Percentiles rank a stretch among this genome's conserved stretches.
Evolutionary conservation across 768 basidiomycete genomes (phyloP).

Genomic region (Dentipellis fragilis): DNA sequence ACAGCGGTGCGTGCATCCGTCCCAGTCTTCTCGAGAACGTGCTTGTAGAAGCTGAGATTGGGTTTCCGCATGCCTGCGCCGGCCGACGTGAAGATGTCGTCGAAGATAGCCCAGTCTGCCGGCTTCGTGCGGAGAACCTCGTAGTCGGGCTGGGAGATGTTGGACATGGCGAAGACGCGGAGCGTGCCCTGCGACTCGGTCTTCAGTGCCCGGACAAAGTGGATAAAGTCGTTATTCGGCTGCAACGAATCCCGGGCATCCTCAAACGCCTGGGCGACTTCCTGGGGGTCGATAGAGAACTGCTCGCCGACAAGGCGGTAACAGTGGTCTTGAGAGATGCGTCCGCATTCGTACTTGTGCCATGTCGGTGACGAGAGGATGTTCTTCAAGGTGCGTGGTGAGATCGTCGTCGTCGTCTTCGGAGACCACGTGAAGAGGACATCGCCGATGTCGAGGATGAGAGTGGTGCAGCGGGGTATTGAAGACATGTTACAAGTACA

Average conservation of each 20-base stretch:
- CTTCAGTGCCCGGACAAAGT: constrained; percentile 37
- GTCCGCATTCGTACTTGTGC: constrained; percentile 43
- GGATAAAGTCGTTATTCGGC: constrained; percentile 34
- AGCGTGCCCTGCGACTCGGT: constrained; percentile 23
- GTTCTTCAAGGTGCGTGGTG: constrained; percentile 27
- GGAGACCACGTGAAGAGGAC: constrained; percentile 46
- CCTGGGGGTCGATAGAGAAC: constrained; percentile 27
- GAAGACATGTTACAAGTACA: constrained; percentile 4
- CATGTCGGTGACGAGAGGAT: constrained; percentile 37
- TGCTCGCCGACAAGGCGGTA: constrained; percentile 31
- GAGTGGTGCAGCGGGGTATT: constrained; percentile 14
- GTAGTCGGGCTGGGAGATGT: constrained; percentile 46
- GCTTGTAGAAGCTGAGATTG: constrained; percentile 40
- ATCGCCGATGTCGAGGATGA: constrained; percentile 48
- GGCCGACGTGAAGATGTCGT: constrained; percentile 42
- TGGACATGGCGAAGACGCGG: constrained; percentile 46
- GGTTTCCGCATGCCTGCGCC: constrained; percentile 45
- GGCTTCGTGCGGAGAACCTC: constrained; percentile 32
- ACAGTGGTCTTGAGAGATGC: constrained; percentile 32
- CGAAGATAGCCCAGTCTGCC: constrained; percentile 40
- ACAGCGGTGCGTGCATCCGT: constrained; percentile 37
- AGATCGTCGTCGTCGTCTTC: constrained; percentile 31
- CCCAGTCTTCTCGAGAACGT: constrained; percentile 34
- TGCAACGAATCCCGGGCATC: constrained; percentile 38
- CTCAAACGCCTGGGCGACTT: constrained; percentile 34